Conservation (phyloP, 345 rosid genomes). For the Syzygium oleosum region DNA sequence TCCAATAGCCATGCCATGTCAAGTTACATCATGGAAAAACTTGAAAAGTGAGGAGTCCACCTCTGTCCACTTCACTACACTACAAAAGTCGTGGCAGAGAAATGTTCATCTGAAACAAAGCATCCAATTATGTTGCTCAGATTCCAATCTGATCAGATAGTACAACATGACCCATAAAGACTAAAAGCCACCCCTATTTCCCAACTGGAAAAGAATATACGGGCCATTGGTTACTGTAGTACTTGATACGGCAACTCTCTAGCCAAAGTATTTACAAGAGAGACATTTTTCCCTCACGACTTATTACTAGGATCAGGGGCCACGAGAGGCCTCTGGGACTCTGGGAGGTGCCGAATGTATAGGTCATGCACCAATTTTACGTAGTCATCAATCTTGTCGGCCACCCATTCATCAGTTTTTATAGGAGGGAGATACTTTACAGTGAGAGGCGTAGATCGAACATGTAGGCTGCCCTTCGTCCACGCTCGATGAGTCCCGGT, state of each 20-base stretch:
- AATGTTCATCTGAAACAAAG: neutral
- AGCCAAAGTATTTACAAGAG: neutral
- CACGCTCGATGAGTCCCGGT: neutral
- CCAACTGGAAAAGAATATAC: neutral
- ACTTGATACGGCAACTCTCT: neutral
- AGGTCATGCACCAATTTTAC: constrained; percentile 14
- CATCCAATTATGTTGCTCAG: neutral
- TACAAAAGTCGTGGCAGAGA: neutral
- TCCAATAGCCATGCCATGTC: neutral
- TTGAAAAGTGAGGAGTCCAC: neutral
- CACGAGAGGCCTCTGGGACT: neutral
- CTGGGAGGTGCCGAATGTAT: constrained; percentile 21
- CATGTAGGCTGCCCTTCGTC: neutral
- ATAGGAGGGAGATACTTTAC: neutral
- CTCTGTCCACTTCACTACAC: neutral
- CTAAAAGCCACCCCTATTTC: neutral
- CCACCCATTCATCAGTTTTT: constrained; percentile 19
- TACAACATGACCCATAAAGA: neutral
- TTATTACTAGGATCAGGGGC: neutral
- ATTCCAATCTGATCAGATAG: neutral
- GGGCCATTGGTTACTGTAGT: neutral
- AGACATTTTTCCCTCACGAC: neutral
- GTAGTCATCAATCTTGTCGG: constrained; percentile 10
- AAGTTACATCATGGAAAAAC: neutral
- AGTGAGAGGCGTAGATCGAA: neutral